Evolutionary conservation across 2,329 filamentous ascomycete genomes (phyloP).

Genomic region (Anthostomella pinea): DNA sequence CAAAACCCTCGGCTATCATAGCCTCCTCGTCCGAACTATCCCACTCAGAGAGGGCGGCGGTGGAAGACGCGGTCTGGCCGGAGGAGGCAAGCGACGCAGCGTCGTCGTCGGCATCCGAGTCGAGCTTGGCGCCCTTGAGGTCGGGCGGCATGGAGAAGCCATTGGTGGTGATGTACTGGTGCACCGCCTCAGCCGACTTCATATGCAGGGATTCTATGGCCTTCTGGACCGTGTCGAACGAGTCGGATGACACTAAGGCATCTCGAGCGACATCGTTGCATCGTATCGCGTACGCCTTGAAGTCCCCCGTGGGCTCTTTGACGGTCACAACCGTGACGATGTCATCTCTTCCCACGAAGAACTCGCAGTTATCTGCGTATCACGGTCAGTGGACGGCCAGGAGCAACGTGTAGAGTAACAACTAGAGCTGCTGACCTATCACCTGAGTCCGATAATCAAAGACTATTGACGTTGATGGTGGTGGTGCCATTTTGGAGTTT

Average conservation of each 20-base stretch:
- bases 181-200: constrained; percentile 29
- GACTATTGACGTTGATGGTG: constrained; percentile 6
- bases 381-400: too few species aligned
- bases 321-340: constrained; percentile 23
- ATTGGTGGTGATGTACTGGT: constrained; percentile 25
- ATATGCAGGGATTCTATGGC: constrained; percentile 27
- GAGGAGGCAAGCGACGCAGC: constrained; percentile 24
- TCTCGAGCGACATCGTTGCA: constrained; percentile 21
- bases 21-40: constrained; percentile 27
- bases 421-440: constrained; percentile 19
- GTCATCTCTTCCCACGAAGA: constrained; percentile 26
- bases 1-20: constrained; percentile 6
- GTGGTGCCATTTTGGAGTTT: constrained; percentile 18
- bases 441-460: constrained; percentile 27
- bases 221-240: constrained; percentile 13
- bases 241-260: constrained; percentile 23
- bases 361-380: constrained; percentile 30
- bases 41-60: constrained; percentile 24
- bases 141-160: constrained; percentile 24
- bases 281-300: constrained; percentile 26
- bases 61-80: constrained; percentile 21
- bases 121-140: constrained; percentile 13
- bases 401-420: constrained; percentile 1
- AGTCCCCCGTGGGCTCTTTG: constrained; percentile 19
- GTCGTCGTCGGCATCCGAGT: constrained; percentile 13